Evolutionary conservation across 768 basidiomycete species (phyloP), one percentile per base, ranked within the genome.

Genomic region (Tylopilus rubrobrunneus): DNA sequence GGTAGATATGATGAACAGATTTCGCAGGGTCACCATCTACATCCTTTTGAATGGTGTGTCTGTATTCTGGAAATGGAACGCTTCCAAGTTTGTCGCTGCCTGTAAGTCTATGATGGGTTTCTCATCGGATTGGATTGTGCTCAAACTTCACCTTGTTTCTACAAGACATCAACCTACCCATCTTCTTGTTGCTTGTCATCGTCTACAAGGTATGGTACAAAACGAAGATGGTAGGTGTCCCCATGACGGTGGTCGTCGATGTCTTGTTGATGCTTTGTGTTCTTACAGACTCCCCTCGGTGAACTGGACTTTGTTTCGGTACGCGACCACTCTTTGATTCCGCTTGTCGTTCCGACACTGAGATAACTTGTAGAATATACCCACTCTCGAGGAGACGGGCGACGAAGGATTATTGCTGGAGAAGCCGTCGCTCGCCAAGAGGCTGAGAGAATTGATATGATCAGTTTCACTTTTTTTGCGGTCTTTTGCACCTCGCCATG

Each of bases 261-360:
- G 34, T 1, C 15, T 3, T 2, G 6, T 55, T 52, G 33, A 49
- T 52, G 9, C 6, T 8, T 14, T 33, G 4, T 4, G 1, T 43
- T 42, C 23, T 23, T 17, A n/a, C 23, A 65, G 64, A 4, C 12
- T 46, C 52, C 58, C 31, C 58, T 65, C 17, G 45, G 28, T n/a
- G 81, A 89, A 59, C 86, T 87, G 79, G 87, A 88, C 66, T 85
- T 88, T 54, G 78, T 82, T 55, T 85, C 86, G 36, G 84, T 83
- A 53, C 48, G 80, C 67, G 4, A 51, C 27, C 1, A 5, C 25
- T 25, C 3, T 15, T 29, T 15, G n/a, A 43, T 19, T 15, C 5
- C 17, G 4, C 39, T 39, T 34, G 12, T 27, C 8, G n/a, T 45
- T 14, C 31, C 7, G 1, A 14, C 34, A 12, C 46, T 65, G 29